phyloP scores from a whole-genome alignment of 2,329 filamentous ascomycete genomes.

The Cercospora janseana region DNA sequence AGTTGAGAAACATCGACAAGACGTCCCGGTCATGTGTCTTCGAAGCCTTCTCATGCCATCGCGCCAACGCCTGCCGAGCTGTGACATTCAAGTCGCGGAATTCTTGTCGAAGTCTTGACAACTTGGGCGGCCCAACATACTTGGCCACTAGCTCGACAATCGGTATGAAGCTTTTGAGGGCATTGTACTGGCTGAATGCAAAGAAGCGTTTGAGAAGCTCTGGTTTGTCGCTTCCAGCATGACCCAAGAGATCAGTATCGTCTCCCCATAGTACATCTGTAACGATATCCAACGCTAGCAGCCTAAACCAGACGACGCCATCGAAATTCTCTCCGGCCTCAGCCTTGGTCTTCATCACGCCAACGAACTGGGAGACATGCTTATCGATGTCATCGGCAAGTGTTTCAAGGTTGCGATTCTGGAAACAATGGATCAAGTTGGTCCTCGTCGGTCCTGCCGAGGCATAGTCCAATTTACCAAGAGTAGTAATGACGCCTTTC shows the following conservation, averaged over 20 bases:
- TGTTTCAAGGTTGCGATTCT: constrained; percentile 21
- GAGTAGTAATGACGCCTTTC: constrained; percentile 24
- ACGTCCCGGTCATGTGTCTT: neutral
- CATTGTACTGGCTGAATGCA: constrained; percentile 24
- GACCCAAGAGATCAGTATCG: constrained; percentile 12
- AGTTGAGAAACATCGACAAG: neutral
- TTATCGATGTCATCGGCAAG: constrained; percentile 19
- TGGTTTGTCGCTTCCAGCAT: constrained; percentile 9
- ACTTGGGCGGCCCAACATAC: constrained; percentile 8
- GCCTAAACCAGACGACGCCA: constrained; percentile 20
- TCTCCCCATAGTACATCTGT: constrained; percentile 25
- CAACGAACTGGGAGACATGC: constrained; percentile 19
- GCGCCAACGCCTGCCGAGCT: neutral
- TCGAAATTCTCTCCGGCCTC: constrained; percentile 17
- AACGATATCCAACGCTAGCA: constrained; percentile 24
- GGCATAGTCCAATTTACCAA: constrained; percentile 19
- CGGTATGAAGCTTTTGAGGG: constrained; percentile 23
- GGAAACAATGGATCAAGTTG: constrained; percentile 25
- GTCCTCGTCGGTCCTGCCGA: constrained; percentile 20
- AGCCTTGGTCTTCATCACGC: constrained; percentile 9
- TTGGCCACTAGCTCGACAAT: constrained; percentile 12
- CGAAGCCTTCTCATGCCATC: neutral
- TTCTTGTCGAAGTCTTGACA: neutral
- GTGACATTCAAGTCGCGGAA: neutral
- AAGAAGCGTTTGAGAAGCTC: constrained; percentile 21